A percentile compares a stretch with the other conserved stretches of the same genome.
Evolutionary conservation across 176 grass and related monocot genomes (phyloP).

Genomic region (Cocos nucifera): DNA sequence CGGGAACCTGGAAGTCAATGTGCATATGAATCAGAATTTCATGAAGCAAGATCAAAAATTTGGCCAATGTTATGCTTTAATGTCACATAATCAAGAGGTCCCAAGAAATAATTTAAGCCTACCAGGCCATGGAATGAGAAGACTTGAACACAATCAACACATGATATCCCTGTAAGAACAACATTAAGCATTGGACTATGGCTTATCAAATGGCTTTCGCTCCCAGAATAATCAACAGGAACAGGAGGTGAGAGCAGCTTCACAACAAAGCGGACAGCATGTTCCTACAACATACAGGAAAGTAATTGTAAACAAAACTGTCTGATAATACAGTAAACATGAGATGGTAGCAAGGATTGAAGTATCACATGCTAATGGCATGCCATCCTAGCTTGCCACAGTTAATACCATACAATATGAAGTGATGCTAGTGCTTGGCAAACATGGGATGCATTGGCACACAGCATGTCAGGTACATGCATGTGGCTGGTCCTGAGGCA

Average conservation of each 20-base stretch:
- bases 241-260: conserved; percentile 74
- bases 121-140: conserved; percentile 99
- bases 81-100: too few species aligned
- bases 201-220: conserved; percentile 65
- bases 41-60: too few species aligned
- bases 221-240: conserved; percentile 52
- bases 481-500: too few species aligned
- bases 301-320: conserved; percentile 8
- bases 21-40: background rate
- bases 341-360: too few species aligned
- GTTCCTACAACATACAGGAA: conserved; percentile 53
- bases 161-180: conserved; percentile 89
- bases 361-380: too few species aligned
- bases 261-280: conserved; percentile 73
- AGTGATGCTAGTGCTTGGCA: too few species aligned
- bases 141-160: conserved; percentile 70
- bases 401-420: too few species aligned
- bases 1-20: conserved; percentile 55
- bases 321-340: background rate
- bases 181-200: conserved; percentile 87
- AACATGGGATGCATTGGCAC: too few species aligned
- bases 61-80: too few species aligned
- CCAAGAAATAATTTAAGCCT: conserved; percentile 1
- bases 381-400: too few species aligned
- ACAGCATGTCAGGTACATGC: too few species aligned